Base-by-base conservation (phyloP, 2,329 filamentous ascomycete species). In the Hysterium pulicare region DNA sequence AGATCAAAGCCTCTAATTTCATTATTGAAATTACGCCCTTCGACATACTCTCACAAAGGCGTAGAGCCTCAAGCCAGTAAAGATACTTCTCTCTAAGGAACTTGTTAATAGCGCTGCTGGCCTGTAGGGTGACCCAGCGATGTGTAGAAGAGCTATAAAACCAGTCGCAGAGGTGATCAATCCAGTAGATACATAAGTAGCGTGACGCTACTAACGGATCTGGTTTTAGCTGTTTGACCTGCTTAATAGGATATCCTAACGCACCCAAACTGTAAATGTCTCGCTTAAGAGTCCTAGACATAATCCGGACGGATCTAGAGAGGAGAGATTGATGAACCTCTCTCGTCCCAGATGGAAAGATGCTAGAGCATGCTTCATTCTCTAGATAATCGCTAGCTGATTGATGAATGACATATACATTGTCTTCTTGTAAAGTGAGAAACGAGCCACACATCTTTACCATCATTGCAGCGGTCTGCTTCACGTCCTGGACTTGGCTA, bases 381-480 rank as follows among this genome's bases (percentile, higher is more conserved):
- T 44, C 16, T 1, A 74, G 40, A 46, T 57, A 70, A 9, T 73
- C 70, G 44, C 71, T 70, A 0, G 67, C 71, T 1, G 70, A 72
- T 39, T 69, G 62, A 42, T 73, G 68, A 1, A 72, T 55, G 40
- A 70, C 62, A 33, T 55, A 63, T 5, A 73, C 30, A 0, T 24
- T 45, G 1, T 31, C 41, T 1, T 66, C 41, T 17, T 52, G 55
- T 22, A 69, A 9, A 3, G 57, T 67, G 0, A 73, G 48, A 39
- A 73, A 70, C 7, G 65, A 73, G 17, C 67, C 65, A 19, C 48
- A 50, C 11, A 19, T 42, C 10, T 19, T 19, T 13, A 42, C 40
- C 26, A 46, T 41, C 31, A 34, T 42, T 39, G n/a, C 33, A 21
- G 38, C 40, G 30, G 21, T 48, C 11, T 33, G 23, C 16, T 20